These are phyloP conservation scores for Manihot esculenta DNA, from an alignment of 441 rosid genomes.

Conservation along the genomic window DNA sequence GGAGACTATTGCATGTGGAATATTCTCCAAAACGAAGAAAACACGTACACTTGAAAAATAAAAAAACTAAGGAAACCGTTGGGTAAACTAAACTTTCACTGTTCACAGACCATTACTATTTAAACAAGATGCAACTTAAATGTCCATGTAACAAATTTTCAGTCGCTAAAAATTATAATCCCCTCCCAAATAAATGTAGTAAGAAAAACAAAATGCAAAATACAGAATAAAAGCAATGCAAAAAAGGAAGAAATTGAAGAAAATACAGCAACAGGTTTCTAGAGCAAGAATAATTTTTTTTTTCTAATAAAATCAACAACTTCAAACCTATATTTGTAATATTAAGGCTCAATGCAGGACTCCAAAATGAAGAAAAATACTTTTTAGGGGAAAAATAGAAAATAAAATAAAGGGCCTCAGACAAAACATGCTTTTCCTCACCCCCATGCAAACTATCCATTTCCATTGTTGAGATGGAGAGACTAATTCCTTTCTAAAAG, in stretches of 20 bases:
- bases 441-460: not conserved
- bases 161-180: no score
- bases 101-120: not conserved
- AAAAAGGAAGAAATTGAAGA: not conserved
- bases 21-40: not conserved
- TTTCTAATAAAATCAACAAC: no score
- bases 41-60: not conserved
- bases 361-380: not conserved
- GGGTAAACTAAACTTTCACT: no score
- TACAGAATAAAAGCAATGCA: no score
- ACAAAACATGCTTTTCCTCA: not conserved
- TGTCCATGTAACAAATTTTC: not conserved
- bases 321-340: no score
- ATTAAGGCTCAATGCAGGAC: not conserved
- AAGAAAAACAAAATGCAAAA: no score
- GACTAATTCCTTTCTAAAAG: not conserved
- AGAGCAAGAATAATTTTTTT: not conserved
- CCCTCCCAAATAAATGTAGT: no score
- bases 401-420: not conserved
- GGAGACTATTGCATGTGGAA: no score
- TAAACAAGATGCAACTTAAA: not conserved
- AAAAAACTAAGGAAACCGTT: no score
- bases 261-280: not conserved
- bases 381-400: no score
- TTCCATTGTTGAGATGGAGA: not conserved